Evolutionary conservation across 169 alveolate species (phyloP).

Genomic region (Plasmodium vivax): DNA sequence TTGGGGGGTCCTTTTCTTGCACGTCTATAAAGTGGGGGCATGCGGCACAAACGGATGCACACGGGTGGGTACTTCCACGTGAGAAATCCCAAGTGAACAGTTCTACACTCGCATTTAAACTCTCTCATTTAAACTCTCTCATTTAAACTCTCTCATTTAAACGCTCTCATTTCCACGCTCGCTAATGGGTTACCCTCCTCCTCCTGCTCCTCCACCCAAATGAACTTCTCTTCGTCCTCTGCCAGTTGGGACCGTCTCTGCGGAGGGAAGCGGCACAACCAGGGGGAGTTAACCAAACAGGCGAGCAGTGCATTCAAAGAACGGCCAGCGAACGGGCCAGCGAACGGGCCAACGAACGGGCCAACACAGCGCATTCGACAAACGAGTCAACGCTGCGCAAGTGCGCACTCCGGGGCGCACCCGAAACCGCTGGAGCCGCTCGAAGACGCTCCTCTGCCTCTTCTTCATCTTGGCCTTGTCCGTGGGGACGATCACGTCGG

Average conservation of each 20-base stretch:
- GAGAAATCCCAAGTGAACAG: too few relatives aligned
- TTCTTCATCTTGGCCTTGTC: conserved; percentile 65
- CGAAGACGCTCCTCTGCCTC: conserved; percentile 42
- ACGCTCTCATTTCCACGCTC: too few relatives aligned
- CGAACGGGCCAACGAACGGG: too few relatives aligned
- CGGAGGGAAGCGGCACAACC: not conserved
- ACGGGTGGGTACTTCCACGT: not conserved
- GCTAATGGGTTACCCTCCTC: not conserved
- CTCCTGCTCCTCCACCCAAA: conserved; percentile 67
- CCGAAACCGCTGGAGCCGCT: conserved; percentile 35
- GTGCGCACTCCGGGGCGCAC: not conserved
- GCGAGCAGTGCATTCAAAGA: too few relatives aligned
- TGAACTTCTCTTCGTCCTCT: conserved; percentile 57
- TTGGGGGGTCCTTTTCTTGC: not conserved
- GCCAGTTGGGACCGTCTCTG: conserved; percentile 25
- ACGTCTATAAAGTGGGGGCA: not conserved
- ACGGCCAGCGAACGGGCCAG: too few relatives aligned
- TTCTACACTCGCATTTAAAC: too few relatives aligned
- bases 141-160: too few relatives aligned
- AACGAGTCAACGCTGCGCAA: too few relatives aligned
- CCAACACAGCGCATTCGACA: too few relatives aligned
- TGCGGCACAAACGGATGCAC: not conserved
- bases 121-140: too few relatives aligned
- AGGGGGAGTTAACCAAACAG: not conserved
- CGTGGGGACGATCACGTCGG: conserved; percentile 42